Evolutionary conservation across 2,329 filamentous ascomycete species (phyloP), one percentile per base, ranked within the genome.

Genomic region (Microdochium paspali): DNA sequence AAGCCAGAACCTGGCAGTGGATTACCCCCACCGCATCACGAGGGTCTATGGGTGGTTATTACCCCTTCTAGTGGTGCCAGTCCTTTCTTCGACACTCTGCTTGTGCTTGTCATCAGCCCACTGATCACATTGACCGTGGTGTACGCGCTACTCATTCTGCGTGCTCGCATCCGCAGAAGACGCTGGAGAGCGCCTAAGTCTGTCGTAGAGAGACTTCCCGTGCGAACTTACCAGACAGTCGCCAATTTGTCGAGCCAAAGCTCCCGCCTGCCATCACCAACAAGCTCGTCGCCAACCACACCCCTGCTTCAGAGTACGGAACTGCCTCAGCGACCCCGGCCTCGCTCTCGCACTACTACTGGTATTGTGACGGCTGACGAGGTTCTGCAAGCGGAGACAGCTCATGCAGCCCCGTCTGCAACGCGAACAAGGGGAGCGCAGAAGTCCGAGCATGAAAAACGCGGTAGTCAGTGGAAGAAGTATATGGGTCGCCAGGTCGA

Each of bases 111-210:
- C 26, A 83, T 97, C 47, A 96, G 90, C 59, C 93, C 93, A 7
- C 69, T 98, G 13, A 84, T 97, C 46, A 97, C 93, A 1, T 68
- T 98, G 58, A 94, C 89, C 3, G 84, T 96, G 4, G 91, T 98
- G 2, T 97, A 97, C 61, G 85, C 88, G 12, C 75, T 97, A 10
- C 75, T 97, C 4, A 78, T 97, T 35, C 72, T 97, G 31, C 84
- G 93, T 47, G 90, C 90, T 44, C 85, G 90, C 50, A 94, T 96
- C 56, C 84, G 91, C 45, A 80, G 91, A 50, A 80, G 91, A 53
- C 80, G 91, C 56, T 98, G 93, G 91, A 82, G 93, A 58, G 93
- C 93, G n/a, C 93, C 93, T 4, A 98, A 98, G 66, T 95, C 89
- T 1, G 83, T 98, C 1, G 90, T 98, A 18, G 90, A 96, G 56